Evolutionary conservation across 306 rosid species (phyloP).

Genomic region (Aeschynomene evenia): DNA sequence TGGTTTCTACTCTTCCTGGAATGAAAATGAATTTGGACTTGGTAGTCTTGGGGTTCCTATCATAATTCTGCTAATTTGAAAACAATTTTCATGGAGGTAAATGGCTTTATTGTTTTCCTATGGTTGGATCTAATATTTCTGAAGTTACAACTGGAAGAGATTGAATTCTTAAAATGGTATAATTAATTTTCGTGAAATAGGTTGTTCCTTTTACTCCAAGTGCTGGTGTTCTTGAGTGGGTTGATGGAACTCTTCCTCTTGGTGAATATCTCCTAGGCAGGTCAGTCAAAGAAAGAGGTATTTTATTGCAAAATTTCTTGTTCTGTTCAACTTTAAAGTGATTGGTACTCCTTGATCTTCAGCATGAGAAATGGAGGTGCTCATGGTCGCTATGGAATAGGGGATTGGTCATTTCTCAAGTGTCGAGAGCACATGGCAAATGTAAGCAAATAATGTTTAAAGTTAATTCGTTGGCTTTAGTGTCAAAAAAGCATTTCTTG

Average conservation of each 20-base stretch:
- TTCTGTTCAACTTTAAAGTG: slow-evolving; percentile 21
- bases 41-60: no score
- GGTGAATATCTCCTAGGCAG: slow-evolving; percentile 91
- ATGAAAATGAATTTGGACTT: no score
- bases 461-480: neutral
- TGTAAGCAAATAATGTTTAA: slow-evolving; percentile 46
- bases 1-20: no score
- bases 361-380: slow-evolving; percentile 87
- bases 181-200: slow-evolving; percentile 39
- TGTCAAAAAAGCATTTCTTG: neutral
- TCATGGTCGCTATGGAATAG: slow-evolving; percentile 78
- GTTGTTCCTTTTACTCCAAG: slow-evolving; percentile 99
- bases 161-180: slow-evolving; percentile 5
- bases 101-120: neutral
- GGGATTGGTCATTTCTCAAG: slow-evolving; percentile 77
- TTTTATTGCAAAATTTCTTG: slow-evolving; percentile 16
- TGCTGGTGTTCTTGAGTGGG: slow-evolving; percentile 99
- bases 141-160: neutral
- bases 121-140: slow-evolving; percentile 3
- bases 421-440: slow-evolving; percentile 80
- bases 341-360: slow-evolving; percentile 35
- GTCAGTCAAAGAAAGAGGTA: slow-evolving; percentile 43
- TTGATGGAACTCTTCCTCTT: slow-evolving; percentile 89
- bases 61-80: neutral
- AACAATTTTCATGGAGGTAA: slow-evolving; percentile 12